Evolutionary conservation across 2,329 filamentous ascomycete species (phyloP).

Genomic region (Metarhizium anisopliae): DNA sequence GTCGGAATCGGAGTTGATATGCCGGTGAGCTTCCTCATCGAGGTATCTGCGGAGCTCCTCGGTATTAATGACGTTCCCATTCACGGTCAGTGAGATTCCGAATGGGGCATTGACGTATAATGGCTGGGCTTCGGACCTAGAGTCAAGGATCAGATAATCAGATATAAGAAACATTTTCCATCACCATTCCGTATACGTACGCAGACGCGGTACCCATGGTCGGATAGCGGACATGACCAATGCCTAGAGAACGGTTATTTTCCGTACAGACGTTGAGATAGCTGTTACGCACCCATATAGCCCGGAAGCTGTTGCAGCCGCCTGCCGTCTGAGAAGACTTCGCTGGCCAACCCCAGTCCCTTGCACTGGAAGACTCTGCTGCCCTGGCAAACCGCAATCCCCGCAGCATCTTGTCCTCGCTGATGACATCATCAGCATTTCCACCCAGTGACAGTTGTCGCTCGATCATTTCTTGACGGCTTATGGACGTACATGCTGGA

Average conservation of each 20-base stretch:
- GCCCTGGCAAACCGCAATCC: slow-evolving; percentile 69
- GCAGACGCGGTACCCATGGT: slow-evolving; percentile 69
- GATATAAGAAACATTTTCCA: neutral
- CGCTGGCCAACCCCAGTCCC: slow-evolving; percentile 32
- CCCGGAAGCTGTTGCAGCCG: slow-evolving; percentile 54
- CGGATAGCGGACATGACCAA: slow-evolving; percentile 81
- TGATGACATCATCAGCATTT: slow-evolving; percentile 25
- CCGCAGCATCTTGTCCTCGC: slow-evolving; percentile 73
- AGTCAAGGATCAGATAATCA: neutral
- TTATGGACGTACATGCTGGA: slow-evolving; percentile 38
- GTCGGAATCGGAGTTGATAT: slow-evolving; percentile 87
- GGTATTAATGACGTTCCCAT: slow-evolving; percentile 80
- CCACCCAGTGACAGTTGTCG: slow-evolving; percentile 3
- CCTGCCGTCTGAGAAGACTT: slow-evolving; percentile 72
- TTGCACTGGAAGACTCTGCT: slow-evolving; percentile 85
- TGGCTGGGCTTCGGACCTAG: slow-evolving; percentile 77
- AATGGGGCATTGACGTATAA: slow-evolving; percentile 84
- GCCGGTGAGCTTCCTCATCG: slow-evolving; percentile 69
- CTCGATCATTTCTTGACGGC: slow-evolving; percentile 10
- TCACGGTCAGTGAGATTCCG: slow-evolving; percentile 73
- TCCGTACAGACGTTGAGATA: neutral
- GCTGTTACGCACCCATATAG: slow-evolving; percentile 53
- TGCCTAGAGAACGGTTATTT: slow-evolving; percentile 12
- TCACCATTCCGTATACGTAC: slow-evolving; percentile 13
- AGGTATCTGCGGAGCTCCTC: slow-evolving; percentile 60